Evolutionary conservation across 1,284 basidiomycete species (phyloP), one percentile per base, ranked within the genome.

Genomic region (Cutaneotrichosporon cutaneum): DNA sequence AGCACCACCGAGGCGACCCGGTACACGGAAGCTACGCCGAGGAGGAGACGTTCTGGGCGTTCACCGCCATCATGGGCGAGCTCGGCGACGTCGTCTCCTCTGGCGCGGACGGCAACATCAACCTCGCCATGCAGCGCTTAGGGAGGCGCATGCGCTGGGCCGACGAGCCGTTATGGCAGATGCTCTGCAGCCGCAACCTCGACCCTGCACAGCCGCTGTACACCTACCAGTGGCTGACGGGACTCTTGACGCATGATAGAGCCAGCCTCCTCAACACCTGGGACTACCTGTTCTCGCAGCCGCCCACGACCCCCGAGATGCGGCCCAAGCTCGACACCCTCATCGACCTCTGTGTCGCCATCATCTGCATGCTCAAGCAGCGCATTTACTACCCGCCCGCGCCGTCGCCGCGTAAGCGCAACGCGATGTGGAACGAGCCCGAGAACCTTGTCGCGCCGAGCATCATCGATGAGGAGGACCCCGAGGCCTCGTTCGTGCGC

Each of bases 11-110:
- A 45, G 32, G 45, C 53, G 62, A 36, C 32, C 39, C 27, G 21
- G 48, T 18, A 1, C 61, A 58, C 18, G 30, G 54, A 2, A 36
- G 54, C 8, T 61, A 72, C 48, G 74, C 70, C 2, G 79, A 80
- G 58, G 77, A 77, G 50, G 73, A 78, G 52, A 70, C 74, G 11
- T 80, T 72, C 61, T 77, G 77, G 76, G 72, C 72, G 13, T 66
- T 78, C 21, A 61, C 66, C 3, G 71, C 70, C 4, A 44, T 79
- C n/a, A 68, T 76, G 58, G 57, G 65, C 14, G 75, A 76, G 26
- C 62, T 75, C 11, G 72, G 71, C 32, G 60, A 63, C 9, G 56
- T 71, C 35, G 60, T 72, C 2, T 36, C 61, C 1, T 65, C 64
- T 11, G 36, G 48, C 16, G 26, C 11, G 10, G 47, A 65, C 39